Evolutionary conservation across 352 stramenopile genomes (phyloP), one percentile per base, ranked within the genome.

Genomic region (Phytophthora sp.): DNA sequence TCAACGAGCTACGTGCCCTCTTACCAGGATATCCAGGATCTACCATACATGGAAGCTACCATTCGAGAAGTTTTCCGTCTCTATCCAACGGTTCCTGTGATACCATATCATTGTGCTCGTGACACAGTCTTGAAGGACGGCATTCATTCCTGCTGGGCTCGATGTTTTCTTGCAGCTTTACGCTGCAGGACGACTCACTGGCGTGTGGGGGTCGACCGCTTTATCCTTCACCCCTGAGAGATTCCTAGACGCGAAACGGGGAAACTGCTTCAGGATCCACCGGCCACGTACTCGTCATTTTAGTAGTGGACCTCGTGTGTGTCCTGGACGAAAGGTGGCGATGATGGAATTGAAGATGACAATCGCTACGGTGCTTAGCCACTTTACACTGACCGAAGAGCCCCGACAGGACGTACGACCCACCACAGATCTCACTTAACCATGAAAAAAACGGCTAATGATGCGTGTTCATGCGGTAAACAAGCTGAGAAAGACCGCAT

Each of bases 111-210:
- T 20, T 60, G 63, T 8, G 36, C 33, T 24, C 12, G 39, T 0
- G 82, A 84, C 61, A 76, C 79, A 0, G 57, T 84, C 18, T 29
- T 88, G 2, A 58, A 71, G 26, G 78, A 89, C 51, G 72, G 47
- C 21, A 88, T 76, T 79, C 26, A 63, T 91, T 1, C 13, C 57
- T 1, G 38, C 39, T 6, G 63, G 56, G 15, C 57, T 45, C 21
- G 47, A 56, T 8, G 57, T 80, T 16, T 62, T 66, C 13, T 63
- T 79, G 9, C 20, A 52, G 29, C 39, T 58, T 7, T 91, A 84
- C 51, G 52, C 47, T 6, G 82, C 84, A 31, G 79, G 55, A 4
- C 74, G 71, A 0, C 54, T 72, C 9, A 20, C 60, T 9, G 65
- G 50, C 29, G 47, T 89, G 3, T 89, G 82, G 81, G 79, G 77